A percentile compares a stretch with the other conserved stretches of the same genome.
phyloP scores from a whole-genome alignment of 2,329 filamentous ascomycete genomes.

The Zasmidium citrigriseum region DNA sequence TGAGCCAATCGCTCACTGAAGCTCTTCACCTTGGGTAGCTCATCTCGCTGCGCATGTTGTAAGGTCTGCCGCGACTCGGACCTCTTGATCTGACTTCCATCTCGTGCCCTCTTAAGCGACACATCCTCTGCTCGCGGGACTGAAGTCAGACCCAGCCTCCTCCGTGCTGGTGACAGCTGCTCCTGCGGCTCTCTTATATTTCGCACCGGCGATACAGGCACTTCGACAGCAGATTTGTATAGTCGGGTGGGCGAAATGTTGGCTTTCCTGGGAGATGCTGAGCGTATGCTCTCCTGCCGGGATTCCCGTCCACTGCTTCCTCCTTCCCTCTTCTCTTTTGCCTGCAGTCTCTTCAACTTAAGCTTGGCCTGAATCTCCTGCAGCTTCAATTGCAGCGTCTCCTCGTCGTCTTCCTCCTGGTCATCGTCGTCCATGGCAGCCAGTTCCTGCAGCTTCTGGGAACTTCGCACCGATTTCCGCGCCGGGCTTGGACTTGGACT shows the following conservation, averaged over 20 bases:
- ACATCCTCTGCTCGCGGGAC: constrained; percentile 78
- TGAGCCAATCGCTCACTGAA: constrained; percentile 88
- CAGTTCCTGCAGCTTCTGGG: constrained; percentile 30
- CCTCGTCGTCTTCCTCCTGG: constrained; percentile 65
- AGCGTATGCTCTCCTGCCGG: constrained; percentile 2
- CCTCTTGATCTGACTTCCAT: constrained; percentile 32
- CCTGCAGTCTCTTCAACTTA: constrained; percentile 74
- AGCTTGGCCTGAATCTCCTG: constrained; percentile 86
- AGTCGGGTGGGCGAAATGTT: constrained; percentile 24
- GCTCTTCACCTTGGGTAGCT: constrained; percentile 41
- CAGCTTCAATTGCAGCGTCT: constrained; percentile 81
- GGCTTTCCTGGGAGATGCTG: constrained; percentile 1
- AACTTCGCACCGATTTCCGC: constrained; percentile 27
- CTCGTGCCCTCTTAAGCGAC: constrained; percentile 71
- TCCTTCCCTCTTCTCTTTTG: constrained; percentile 18
- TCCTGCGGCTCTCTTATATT: constrained; percentile 49
- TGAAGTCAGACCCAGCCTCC: constrained; percentile 86
- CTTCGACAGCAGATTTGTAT: constrained; percentile 57
- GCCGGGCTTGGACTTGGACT: constrained; percentile 60
- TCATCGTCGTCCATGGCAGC: constrained; percentile 29
- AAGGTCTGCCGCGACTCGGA: constrained; percentile 16
- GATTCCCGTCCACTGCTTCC: background rate
- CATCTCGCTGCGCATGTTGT: constrained; percentile 10
- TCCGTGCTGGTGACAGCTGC: constrained; percentile 74
- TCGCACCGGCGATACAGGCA: constrained; percentile 72